Conservation (phyloP, 352 stramenopile genomes). For the Globisporangium irregulare region DNA sequence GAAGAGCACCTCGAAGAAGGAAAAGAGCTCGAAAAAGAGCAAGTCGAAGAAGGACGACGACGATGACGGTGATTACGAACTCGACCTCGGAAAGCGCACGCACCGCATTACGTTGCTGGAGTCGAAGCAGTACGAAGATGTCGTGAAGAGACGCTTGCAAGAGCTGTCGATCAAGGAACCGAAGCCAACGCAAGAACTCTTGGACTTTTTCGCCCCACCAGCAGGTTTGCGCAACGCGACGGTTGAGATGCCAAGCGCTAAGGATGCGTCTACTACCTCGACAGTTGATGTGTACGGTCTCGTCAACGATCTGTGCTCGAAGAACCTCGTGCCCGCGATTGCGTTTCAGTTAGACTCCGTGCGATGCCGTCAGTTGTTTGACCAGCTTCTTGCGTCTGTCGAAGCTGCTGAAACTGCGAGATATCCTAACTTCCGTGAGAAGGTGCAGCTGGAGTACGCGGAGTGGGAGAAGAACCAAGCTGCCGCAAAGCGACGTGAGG, state of each 20-base stretch:
- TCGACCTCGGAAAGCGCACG: constrained; percentile 69
- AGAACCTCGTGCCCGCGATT: constrained; percentile 78
- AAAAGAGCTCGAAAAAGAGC: constrained; percentile 59
- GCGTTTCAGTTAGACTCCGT: constrained; percentile 87
- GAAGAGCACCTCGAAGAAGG: constrained; percentile 33
- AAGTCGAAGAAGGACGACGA: constrained; percentile 74
- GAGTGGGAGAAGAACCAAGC: constrained; percentile 87
- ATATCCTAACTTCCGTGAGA: constrained; percentile 90
- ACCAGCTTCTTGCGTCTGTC: constrained; percentile 68
- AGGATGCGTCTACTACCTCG: constrained; percentile 52
- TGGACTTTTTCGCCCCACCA: constrained; percentile 78
- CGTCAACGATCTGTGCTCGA: constrained; percentile 58
- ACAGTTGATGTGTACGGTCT: constrained; percentile 66
- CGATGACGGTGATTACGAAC: constrained; percentile 56
- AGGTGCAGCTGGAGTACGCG: constrained; percentile 92
- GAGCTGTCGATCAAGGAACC: constrained; percentile 87
- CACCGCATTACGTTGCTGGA: constrained; percentile 97
- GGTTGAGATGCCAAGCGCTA: constrained; percentile 44
- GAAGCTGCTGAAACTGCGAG: constrained; percentile 68
- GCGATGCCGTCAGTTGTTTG: constrained; percentile 84
- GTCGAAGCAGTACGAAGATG: constrained; percentile 97
- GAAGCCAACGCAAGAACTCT: constrained; percentile 78
- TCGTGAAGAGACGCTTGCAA: constrained; percentile 92
- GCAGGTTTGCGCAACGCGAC: constrained; percentile 62
- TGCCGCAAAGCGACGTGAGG: constrained; percentile 91